Percentiles rank a stretch among this genome's conserved stretches.
These are phyloP conservation scores for Cercospora berteroae DNA, from an alignment of 2,329 filamentous ascomycete genomes.

Conservation along the genomic window DNA sequence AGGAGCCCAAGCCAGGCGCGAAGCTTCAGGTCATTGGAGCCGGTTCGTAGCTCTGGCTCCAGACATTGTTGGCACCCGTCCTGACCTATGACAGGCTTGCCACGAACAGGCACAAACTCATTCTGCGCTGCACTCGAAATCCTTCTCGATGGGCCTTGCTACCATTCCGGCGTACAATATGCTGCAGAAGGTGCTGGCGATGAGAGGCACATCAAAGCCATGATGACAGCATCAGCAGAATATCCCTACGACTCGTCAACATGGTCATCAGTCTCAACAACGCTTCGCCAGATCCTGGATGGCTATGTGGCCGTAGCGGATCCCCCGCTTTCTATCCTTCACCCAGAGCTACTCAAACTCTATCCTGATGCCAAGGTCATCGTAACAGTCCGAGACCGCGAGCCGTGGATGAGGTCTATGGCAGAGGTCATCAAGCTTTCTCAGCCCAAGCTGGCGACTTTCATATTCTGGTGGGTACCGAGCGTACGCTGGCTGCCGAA, in stretches of 20 bases:
- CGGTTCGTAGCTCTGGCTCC: neutral
- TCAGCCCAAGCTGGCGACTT: slow-evolving; percentile 4
- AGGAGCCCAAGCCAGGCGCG: slow-evolving; percentile 1
- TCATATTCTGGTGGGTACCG: slow-evolving; percentile 21
- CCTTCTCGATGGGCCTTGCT: slow-evolving; percentile 19
- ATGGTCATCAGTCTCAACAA: neutral
- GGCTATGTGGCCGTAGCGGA: slow-evolving; percentile 37
- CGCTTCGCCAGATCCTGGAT: slow-evolving; percentile 29
- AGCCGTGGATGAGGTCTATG: slow-evolving; percentile 1
- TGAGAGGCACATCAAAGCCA: slow-evolving; percentile 11
- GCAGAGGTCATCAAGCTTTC: slow-evolving; percentile 8
- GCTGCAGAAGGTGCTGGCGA: slow-evolving; percentile 6
- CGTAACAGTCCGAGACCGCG: slow-evolving; percentile 30
- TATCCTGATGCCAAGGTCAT: slow-evolving; percentile 42
- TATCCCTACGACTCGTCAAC: slow-evolving; percentile 8
- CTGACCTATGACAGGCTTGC: slow-evolving; percentile 2
- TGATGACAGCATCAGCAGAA: slow-evolving; percentile 3
- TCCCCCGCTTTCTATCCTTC: slow-evolving; percentile 35
- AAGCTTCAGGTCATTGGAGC: slow-evolving; percentile 14
- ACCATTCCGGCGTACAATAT: slow-evolving; percentile 17
- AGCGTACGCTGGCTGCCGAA: slow-evolving; percentile 13
- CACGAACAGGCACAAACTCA: slow-evolving; percentile 18
- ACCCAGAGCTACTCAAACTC: slow-evolving; percentile 36
- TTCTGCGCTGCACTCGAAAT: slow-evolving; percentile 15
- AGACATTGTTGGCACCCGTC: neutral